phyloP scores from a whole-genome alignment of 2,329 filamentous ascomycete genomes.

The Fusarium sp. region DNA sequence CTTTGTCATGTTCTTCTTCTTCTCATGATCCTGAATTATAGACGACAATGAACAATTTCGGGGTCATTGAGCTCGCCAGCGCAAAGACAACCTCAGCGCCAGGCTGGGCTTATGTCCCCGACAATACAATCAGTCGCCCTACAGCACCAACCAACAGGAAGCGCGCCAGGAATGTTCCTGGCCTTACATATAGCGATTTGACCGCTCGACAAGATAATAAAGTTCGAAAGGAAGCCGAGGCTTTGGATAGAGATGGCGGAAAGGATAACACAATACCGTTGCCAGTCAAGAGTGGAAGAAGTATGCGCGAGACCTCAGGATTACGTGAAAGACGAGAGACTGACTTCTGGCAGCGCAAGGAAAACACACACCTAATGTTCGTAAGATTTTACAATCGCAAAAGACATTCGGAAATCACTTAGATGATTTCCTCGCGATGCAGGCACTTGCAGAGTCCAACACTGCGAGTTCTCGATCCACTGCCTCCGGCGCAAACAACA shows the following conservation, averaged over 20 bases:
- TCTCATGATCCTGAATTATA: constrained; percentile 5
- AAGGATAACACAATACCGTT: constrained; percentile 78
- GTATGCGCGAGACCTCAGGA: constrained; percentile 45
- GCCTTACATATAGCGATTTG: constrained; percentile 70
- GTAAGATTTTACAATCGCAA: constrained; percentile 82
- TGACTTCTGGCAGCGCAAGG: constrained; percentile 52
- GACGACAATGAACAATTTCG: constrained; percentile 71
- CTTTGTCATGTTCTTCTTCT: neutral
- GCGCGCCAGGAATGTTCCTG: constrained; percentile 71
- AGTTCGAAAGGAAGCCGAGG: constrained; percentile 82
- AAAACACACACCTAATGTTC: constrained; percentile 76
- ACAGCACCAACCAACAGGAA: constrained; percentile 73
- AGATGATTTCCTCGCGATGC: constrained; percentile 79
- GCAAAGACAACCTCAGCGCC: constrained; percentile 77
- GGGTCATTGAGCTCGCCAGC: constrained; percentile 85
- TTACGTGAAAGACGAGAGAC: neutral
- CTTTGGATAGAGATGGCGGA: constrained; percentile 84
- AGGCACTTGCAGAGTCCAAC: constrained; percentile 57
- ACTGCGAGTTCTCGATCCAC: constrained; percentile 49
- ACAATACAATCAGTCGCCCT: constrained; percentile 71
- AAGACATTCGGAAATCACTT: constrained; percentile 88
- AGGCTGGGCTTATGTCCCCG: constrained; percentile 93
- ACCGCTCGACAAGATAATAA: constrained; percentile 86
- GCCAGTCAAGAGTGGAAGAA: constrained; percentile 63
- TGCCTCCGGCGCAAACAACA: constrained; percentile 47